These are phyloP conservation scores for Rhizopogon roseolus DNA, from an alignment of 768 basidiomycete species.

Conservation along the genomic window DNA sequence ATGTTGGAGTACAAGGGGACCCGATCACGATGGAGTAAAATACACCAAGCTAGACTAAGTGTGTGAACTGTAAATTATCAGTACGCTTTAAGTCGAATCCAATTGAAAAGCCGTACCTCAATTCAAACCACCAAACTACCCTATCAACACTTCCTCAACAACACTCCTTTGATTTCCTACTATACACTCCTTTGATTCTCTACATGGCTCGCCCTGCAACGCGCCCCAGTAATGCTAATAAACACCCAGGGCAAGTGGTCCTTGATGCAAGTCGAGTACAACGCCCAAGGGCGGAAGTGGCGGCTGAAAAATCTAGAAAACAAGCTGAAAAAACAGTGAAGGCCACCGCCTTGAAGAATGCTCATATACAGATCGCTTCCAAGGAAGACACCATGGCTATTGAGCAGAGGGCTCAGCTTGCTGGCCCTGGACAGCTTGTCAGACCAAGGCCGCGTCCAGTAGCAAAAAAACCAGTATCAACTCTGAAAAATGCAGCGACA, in stretches of 20 bases:
- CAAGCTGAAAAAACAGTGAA: background rate
- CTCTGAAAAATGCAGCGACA: background rate
- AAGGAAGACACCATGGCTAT: background rate
- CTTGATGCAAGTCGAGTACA: background rate
- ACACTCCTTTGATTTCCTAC: background rate
- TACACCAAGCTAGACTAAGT: background rate
- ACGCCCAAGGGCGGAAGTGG: background rate
- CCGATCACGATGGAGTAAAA: background rate
- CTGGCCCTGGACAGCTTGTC: background rate
- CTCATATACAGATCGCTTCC: background rate
- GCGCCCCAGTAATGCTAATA: background rate
- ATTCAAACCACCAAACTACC: background rate
- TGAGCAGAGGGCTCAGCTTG: background rate
- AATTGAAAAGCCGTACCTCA: background rate
- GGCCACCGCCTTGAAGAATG: background rate
- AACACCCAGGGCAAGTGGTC: background rate
- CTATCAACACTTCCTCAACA: background rate
- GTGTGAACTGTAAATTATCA: background rate
- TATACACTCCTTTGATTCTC: no score
- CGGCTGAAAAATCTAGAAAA: background rate
- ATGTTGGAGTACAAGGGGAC: no score
- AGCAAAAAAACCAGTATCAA: background rate
- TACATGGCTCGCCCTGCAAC: background rate
- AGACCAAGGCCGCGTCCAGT: background rate
- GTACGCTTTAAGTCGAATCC: background rate